Base-by-base conservation (phyloP, 345 rosid genomes). In the Dipteronia dyeriana region DNA sequence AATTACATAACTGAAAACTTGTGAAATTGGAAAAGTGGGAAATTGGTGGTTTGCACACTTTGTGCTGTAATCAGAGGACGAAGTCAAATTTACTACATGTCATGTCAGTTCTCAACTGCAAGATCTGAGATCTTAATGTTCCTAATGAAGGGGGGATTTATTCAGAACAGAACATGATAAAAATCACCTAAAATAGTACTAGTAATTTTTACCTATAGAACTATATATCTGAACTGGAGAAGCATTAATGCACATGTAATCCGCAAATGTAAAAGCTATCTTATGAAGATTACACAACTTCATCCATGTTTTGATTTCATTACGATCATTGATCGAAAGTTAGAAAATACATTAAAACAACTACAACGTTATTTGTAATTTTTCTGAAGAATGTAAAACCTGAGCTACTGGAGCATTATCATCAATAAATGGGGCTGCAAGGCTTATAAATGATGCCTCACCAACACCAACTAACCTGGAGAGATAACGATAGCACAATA, bases 401-500 rank as follows among this genome's bases (percentile, higher is more conserved):
- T 95, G 88, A 60, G 85, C 71, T 38, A 57, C 85, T 34, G 99
- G 99, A 67, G 99, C 99, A 80, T 91, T 93, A 76, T 95, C 99
- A 79, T 95, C 99, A 39, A 95, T 95, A 79, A 92, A 95, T 26
- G 99, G 99, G 31, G 99, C 98, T 25, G 99, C 99, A 3, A 95
- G 97, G 82, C 99, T 95, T 75, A 95, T 88, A 79, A 95, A 95
- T 61, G 99, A 95, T 78, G 99, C 99, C 79, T 95, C 99, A 43
- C 99, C 99, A 84, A 92, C 94, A 84, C 99, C 99, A 70, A 93
- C 99, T 31, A 95, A 57, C 99, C 99, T 95, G 81, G 74, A 83
- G 78, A 77, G 68, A 67, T 68, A 81, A 78, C 34, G 70, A 29
- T 47, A 54, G 63, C 23, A 64, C 25, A n/a, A 69, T 53, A 45